Percentiles rank a stretch among this genome's conserved stretches.
These are phyloP conservation scores for Geotrichum ghanense DNA, from an alignment of 805 yeast genomes.

Conservation along the genomic window DNA sequence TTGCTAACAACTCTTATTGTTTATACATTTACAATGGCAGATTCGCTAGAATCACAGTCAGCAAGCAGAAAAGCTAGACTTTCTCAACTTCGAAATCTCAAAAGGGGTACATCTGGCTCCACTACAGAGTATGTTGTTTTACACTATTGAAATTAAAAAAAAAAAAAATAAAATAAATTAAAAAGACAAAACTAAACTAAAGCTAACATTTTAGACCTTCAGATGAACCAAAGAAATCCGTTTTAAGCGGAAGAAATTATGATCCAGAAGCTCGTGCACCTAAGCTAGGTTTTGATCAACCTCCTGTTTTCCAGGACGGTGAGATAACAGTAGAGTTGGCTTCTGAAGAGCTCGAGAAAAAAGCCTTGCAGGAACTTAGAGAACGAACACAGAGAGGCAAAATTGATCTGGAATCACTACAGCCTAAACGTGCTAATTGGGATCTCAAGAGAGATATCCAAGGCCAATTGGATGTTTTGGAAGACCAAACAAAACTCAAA, in stretches of 20 bases:
- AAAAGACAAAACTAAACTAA: too few relatives aligned
- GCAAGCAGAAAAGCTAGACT: conserved; percentile 22
- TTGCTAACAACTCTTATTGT: too few relatives aligned
- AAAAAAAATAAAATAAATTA: conserved; percentile 4
- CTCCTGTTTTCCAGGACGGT: conserved; percentile 18
- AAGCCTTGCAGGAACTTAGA: conserved; percentile 18
- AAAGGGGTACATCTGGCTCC: conserved; percentile 12
- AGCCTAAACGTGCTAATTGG: conserved; percentile 23
- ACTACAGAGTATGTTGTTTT: conserved; percentile 3
- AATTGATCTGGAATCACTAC: conserved; percentile 15
- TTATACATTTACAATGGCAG: too few relatives aligned
- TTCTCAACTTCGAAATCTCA: conserved; percentile 22
- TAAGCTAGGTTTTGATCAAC: conserved; percentile 19
- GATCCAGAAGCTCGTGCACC: conserved; percentile 20
- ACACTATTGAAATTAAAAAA: conserved; percentile 3
- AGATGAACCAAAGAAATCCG: too few relatives aligned
- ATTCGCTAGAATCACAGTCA: conserved; percentile 19
- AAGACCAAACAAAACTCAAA: conserved; percentile 33
- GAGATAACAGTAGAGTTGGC: conserved; percentile 30
- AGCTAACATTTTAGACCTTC: too few relatives aligned
- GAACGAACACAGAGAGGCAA: conserved; percentile 9
- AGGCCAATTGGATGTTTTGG: conserved; percentile 28
- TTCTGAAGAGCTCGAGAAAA: conserved; percentile 21
- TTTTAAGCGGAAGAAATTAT: conserved; percentile 17
- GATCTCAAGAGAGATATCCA: conserved; percentile 31